phyloP scores from a whole-genome alignment of 2,329 filamentous ascomycete species.

The Aspergillus alliaceus region DNA sequence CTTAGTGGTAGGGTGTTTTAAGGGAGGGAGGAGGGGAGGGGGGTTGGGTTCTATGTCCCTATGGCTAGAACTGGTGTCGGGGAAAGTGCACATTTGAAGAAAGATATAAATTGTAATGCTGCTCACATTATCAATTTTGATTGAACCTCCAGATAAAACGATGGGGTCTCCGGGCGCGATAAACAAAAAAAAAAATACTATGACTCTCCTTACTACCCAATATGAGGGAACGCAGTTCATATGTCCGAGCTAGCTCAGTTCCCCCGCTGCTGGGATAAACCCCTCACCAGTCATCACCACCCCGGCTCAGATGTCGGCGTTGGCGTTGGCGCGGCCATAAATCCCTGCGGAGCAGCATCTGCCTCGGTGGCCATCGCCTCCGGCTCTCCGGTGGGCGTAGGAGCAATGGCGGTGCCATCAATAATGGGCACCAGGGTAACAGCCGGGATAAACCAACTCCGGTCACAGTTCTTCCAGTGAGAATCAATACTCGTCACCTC shows the following conservation, averaged over 20 bases:
- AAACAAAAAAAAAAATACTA: too few relatives aligned
- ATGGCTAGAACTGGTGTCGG: not conserved
- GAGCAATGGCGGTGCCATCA: not conserved
- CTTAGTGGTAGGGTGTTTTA: constrained; percentile 50
- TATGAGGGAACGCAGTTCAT: too few relatives aligned
- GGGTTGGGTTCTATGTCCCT: too few relatives aligned
- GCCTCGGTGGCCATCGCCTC: not conserved
- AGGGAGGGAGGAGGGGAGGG: too few relatives aligned
- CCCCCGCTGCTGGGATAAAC: too few relatives aligned
- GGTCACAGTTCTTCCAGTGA: constrained; percentile 17
- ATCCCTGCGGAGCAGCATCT: not conserved
- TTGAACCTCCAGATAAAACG: too few relatives aligned
- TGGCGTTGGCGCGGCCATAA: not conserved
- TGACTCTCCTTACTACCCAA: too few relatives aligned
- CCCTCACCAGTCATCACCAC: not conserved
- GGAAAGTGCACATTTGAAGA: too few relatives aligned
- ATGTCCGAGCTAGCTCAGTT: too few relatives aligned
- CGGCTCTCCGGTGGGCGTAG: not conserved
- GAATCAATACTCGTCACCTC: constrained; percentile 17
- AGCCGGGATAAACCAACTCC: constrained; percentile 23
- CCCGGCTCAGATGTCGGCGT: not conserved
- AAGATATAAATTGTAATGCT: too few relatives aligned
- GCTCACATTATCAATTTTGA: too few relatives aligned
- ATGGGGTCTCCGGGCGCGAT: too few relatives aligned
- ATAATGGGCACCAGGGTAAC: constrained; percentile 19